Evolutionary conservation across 2,329 filamentous ascomycete species (phyloP), one percentile per base, ranked within the genome.

Genomic region (Diaporthe velutina): DNA sequence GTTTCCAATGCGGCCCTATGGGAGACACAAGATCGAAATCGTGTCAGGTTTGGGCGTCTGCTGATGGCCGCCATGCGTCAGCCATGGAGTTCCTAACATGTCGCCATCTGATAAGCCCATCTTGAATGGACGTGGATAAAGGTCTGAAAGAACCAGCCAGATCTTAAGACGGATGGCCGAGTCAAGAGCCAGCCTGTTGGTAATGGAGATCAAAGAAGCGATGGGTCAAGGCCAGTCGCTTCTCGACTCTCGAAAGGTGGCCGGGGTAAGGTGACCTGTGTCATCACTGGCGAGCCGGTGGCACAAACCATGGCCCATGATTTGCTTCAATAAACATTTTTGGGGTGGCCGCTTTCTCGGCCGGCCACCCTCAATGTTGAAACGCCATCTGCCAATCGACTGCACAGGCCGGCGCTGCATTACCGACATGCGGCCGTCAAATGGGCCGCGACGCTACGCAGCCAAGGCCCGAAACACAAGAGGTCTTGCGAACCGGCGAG

Each of bases 401-500:
- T 54, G 22, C 45, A n/a, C 8, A 9, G 2, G 35, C 42, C 25
- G 45, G 70, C 57, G 40, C 25, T 64, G 70, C 45, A 72, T 72
- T 64, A 57, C 57, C 15, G 33, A n/a, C 25, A 35, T 28, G 35
- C 38, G 57, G 70, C 60, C 70, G 17, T 10, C 35, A 33, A 33
- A 38, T 42, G 17, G 70, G 70, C 57, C 57, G 35, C 70, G 22
- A 54, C 28, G 54, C 68, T 38, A 33, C 35, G 8, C 57, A 55
- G 70, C 35, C 48, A 25, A 13, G 25, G 50, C 48, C 64, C 64
- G 64, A 68, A 54, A 68, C 64, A 54, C 33, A 10, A 40, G 4
- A 28, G 45, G 64, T 52, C 48, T 68, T 68, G 64, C 64, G 33
- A 68, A 28, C n/a, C 22, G 64, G 64, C 48, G 64, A 68, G 64